These are phyloP conservation scores for Yarrowia alimentaria DNA, from an alignment of 805 yeast genomes.

Conservation along the genomic window DNA sequence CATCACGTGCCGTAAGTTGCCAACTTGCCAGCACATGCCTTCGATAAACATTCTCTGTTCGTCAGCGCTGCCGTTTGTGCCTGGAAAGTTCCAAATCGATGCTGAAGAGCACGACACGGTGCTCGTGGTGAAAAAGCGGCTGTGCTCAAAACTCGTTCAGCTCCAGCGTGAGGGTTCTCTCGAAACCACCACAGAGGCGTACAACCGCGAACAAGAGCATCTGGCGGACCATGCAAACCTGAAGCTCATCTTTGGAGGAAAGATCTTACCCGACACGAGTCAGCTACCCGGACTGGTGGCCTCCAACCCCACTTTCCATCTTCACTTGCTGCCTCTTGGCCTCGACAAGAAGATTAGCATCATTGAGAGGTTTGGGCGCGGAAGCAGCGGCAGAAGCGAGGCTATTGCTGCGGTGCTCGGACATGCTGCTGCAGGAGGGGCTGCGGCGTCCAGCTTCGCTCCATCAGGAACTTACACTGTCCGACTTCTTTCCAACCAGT, in stretches of 20 bases:
- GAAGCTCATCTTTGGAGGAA: slow-evolving; percentile 24
- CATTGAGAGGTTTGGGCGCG: slow-evolving; percentile 5
- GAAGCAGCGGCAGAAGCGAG: not conserved
- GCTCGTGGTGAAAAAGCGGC: slow-evolving; percentile 9
- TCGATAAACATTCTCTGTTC: slow-evolving; percentile 26
- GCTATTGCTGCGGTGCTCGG: not conserved
- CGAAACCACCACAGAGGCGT: slow-evolving; percentile 19
- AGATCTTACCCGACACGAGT: not conserved
- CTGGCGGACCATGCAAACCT: slow-evolving; percentile 4
- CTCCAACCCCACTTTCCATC: slow-evolving; percentile 21
- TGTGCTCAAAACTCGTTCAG: slow-evolving; percentile 9
- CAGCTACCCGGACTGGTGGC: slow-evolving; percentile 1
- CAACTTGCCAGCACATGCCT: slow-evolving; percentile 26
- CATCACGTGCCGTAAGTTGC: slow-evolving; percentile 21
- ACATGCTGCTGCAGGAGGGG: too few relatives aligned
- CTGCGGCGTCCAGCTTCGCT: too few relatives aligned
- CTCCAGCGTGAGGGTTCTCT: not conserved
- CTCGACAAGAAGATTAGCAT: slow-evolving; percentile 9
- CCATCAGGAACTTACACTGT: too few relatives aligned
- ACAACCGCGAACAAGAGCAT: slow-evolving; percentile 22
- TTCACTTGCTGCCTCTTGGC: slow-evolving; percentile 4
- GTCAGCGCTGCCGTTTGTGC: slow-evolving; percentile 22
- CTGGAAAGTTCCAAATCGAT: slow-evolving; percentile 19
- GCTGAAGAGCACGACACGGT: slow-evolving; percentile 7
- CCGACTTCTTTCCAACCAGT: slow-evolving; percentile 6